Evolutionary conservation across 495 filamentous ascomycete species (phyloP).

Genomic region (Aspergillus funiculosus): DNA sequence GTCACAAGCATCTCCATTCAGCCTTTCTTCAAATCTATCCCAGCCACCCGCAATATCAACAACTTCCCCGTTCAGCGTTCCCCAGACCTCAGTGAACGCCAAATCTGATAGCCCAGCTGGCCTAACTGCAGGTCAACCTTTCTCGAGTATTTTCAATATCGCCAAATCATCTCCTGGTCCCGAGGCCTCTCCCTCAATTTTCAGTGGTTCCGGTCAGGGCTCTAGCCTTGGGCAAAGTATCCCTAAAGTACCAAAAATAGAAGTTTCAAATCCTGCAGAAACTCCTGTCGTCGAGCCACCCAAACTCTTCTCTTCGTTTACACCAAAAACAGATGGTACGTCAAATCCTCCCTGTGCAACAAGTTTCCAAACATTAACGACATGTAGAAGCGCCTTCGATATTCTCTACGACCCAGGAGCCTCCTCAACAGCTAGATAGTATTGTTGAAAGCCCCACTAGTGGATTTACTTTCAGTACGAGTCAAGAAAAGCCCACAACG

Average conservation of each 20-base stretch:
- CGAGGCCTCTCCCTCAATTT: slow-evolving; percentile 2
- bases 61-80: slow-evolving; percentile 10
- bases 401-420: neutral
- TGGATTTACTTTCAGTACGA: neutral
- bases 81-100: slow-evolving; percentile 1
- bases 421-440: neutral
- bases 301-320: neutral
- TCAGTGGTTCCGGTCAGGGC: too few relatives aligned
- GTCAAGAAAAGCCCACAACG: neutral
- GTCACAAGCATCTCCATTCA: neutral
- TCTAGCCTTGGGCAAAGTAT: too few relatives aligned
- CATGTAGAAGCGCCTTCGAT: slow-evolving; percentile 1
- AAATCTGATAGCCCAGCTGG: slow-evolving; percentile 4
- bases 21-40: neutral
- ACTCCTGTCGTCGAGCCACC: neutral
- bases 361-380: neutral
- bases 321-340: slow-evolving; percentile 3
- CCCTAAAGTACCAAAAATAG: neutral
- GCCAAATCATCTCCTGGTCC: slow-evolving; percentile 9
- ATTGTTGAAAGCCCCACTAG: neutral
- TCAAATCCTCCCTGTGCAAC: neutral
- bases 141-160: slow-evolving; percentile 15
- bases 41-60: neutral
- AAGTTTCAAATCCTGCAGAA: too few relatives aligned
- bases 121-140: slow-evolving; percentile 15